Evolutionary conservation across 208 protist species (phyloP).

Genomic region (Crithidia sp.): DNA sequence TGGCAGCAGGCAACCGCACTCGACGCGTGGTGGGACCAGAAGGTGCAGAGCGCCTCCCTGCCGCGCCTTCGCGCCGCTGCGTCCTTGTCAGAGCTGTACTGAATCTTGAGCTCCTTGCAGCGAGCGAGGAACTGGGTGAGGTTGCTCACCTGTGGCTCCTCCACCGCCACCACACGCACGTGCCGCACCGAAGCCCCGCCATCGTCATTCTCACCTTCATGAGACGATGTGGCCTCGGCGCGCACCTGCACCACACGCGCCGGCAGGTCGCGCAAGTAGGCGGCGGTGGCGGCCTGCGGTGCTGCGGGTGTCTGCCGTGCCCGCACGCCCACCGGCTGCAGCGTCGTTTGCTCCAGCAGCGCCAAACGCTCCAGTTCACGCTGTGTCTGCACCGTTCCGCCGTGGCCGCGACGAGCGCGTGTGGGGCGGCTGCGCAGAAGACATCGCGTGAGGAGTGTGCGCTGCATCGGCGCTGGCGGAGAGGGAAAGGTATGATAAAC

Average conservation of each 20-base stretch:
- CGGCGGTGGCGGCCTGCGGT: slow-evolving; percentile 2
- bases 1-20: slow-evolving; percentile 66
- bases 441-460: background rate
- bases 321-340: slow-evolving; percentile 8
- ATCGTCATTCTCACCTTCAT: background rate
- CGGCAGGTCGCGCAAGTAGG: slow-evolving; percentile 33
- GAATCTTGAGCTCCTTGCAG: slow-evolving; percentile 54
- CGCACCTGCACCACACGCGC: slow-evolving; percentile 27
- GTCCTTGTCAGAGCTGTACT: slow-evolving; percentile 40
- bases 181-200: background rate
- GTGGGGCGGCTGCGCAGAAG: background rate
- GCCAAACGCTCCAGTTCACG: slow-evolving; percentile 34
- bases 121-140: slow-evolving; percentile 67
- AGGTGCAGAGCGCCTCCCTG: slow-evolving; percentile 46
- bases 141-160: slow-evolving; percentile 34
- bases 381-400: slow-evolving; percentile 26
- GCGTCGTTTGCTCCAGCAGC: slow-evolving; percentile 31
- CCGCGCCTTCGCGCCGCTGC: slow-evolving; percentile 36
- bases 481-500: too few relatives aligned
- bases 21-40: slow-evolving; percentile 64
- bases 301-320: slow-evolving; percentile 3
- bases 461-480: slow-evolving; percentile 18
- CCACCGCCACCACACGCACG: background rate
- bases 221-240: background rate
- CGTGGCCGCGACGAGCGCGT: slow-evolving; percentile 39